Evolutionary conservation across 495 filamentous ascomycete genomes (phyloP), one percentile per base, ranked within the genome.

Genomic region (Bacidia rubella): DNA sequence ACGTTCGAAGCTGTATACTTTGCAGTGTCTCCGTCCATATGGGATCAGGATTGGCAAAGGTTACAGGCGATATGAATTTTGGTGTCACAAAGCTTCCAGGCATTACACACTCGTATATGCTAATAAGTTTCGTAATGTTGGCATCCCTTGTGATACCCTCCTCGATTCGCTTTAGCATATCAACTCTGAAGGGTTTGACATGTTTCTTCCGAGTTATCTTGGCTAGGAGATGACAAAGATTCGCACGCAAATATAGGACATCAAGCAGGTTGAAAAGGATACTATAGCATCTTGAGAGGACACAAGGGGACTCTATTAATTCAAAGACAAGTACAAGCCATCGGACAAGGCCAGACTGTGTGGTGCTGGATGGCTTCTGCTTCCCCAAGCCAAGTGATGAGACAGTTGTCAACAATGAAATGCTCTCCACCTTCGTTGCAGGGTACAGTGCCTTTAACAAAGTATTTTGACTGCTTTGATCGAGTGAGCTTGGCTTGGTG

Each of bases 41-140:
- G 2, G 70, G 73, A 62, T 87, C 81, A 20, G 86, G 84, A 62
- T 88, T 80, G 74, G 89, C 49, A 35, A 40, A 35, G 0, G 15
- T 26, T 26, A 19, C 25, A 47, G 11, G 26, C 38, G 22, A 43
- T 3, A 51, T 39, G 46, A 15, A n/a, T 39, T 11, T 50, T 21
- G 25, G 27, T 23, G 25, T 3, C 9, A 39, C 54, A 21, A 54
- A 39, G 11, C 32, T 48, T 65, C 93, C 87, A 4, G 89, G 87
- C 60, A 87, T 92, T 61, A 90, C 92, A 62, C 88, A 86, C 60
- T 92, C 92, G 68, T 83, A 95, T 7, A 89, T 74, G 52, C 79
- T 77, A 23, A 94, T 71, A n/a, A 95, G 72, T n/a, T 82, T 82
- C 23, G 82, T 70, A 38, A 95, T 67, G 43, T 80, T 78, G 45